phyloP scores from a whole-genome alignment of 192 early-diverging fungal genomes.

The Entomortierella chlamydospora region DNA sequence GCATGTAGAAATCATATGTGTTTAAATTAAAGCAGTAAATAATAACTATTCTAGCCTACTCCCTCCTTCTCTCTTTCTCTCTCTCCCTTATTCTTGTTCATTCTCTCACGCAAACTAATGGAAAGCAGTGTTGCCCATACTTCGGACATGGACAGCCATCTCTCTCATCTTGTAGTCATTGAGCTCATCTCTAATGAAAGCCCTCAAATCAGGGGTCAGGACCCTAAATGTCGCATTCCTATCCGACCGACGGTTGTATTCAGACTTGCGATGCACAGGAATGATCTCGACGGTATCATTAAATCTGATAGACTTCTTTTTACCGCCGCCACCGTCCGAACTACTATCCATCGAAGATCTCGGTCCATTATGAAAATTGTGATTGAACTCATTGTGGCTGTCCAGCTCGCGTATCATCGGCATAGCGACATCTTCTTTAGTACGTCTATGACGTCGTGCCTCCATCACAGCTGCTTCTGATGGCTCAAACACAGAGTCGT shows the following conservation, averaged over 20 bases:
- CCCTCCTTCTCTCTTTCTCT: no score
- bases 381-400: no score
- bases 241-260: slow-evolving; percentile 40
- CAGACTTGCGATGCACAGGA: slow-evolving; percentile 34
- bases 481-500: not conserved
- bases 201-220: slow-evolving; percentile 40
- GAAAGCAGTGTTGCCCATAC: slow-evolving; percentile 55
- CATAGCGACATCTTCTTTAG: not conserved
- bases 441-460: not conserved
- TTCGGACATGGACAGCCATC: slow-evolving; percentile 55
- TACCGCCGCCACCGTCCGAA: not conserved
- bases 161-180: slow-evolving; percentile 57
- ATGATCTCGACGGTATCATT: slow-evolving; percentile 42
- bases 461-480: not conserved
- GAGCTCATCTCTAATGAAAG: slow-evolving; percentile 49
- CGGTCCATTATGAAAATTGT: not conserved
- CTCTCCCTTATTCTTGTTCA: no score
- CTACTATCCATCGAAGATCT: not conserved
- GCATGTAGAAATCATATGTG: no score
- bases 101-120: no score
- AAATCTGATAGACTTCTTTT: slow-evolving; percentile 17
- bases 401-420: not conserved
- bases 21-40: no score
- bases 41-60: no score
- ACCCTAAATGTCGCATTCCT: slow-evolving; percentile 51